These are phyloP conservation scores for Yamadazyma kanchanaburiensis DNA, from an alignment of 1,139 yeast genomes.

Conservation along the genomic window DNA sequence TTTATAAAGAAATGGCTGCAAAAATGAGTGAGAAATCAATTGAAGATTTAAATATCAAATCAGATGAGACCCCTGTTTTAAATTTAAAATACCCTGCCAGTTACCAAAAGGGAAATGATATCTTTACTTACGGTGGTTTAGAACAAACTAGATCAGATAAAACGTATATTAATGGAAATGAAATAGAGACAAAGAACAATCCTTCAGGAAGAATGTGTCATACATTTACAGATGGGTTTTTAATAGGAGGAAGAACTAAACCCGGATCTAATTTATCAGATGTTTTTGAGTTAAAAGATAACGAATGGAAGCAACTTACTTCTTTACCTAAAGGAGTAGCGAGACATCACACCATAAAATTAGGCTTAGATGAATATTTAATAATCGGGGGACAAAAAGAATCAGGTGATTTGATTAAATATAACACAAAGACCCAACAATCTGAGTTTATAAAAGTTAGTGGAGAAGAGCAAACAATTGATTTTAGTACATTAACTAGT, in stretches of 20 bases:
- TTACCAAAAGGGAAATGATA: constrained; percentile 18
- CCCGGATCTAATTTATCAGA: constrained; percentile 48
- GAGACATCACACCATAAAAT: constrained; percentile 49
- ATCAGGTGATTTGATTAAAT: constrained; percentile 9
- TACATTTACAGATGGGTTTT: constrained; percentile 32
- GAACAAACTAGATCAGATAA: constrained; percentile 38
- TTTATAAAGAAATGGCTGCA: constrained; percentile 8
- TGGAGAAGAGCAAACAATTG: constrained; percentile 19
- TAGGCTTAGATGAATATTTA: constrained; percentile 33
- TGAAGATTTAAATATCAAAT: background rate
- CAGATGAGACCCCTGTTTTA: constrained; percentile 8
- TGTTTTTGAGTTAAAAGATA: constrained; percentile 18
- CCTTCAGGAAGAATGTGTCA: constrained; percentile 63
- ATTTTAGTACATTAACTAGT: constrained; percentile 25
- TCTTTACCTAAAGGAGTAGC: constrained; percentile 45
- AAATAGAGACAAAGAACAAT: constrained; percentile 4
- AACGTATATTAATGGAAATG: constrained; percentile 11
- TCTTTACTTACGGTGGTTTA: constrained; percentile 55
- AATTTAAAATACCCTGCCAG: constrained; percentile 51
- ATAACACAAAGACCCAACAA: constrained; percentile 15
- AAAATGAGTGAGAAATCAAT: background rate
- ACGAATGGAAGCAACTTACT: constrained; percentile 31
- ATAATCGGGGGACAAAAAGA: constrained; percentile 51
- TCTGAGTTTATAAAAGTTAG: constrained; percentile 13
- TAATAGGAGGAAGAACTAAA: constrained; percentile 70